Base-by-base conservation (phyloP, 2,329 filamentous ascomycete species). In the Aspergillus puulaauensis region DNA sequence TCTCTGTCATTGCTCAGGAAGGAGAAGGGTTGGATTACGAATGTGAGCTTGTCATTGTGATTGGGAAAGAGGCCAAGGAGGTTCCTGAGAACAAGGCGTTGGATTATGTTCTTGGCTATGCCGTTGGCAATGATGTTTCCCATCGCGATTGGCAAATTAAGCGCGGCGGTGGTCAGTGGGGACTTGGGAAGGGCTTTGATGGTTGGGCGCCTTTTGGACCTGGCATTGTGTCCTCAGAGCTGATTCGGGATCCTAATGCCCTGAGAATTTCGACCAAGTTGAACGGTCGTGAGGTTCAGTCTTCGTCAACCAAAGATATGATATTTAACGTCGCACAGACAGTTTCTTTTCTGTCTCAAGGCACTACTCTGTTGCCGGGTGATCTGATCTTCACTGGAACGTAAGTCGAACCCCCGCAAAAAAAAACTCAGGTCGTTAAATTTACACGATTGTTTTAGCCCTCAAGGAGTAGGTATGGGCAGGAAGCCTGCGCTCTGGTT, bases 101-200 rank as follows among this genome's bases (percentile, higher is more conserved):
- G n/a, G 77, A 87, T 52, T 87, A 90, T 66, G 87, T 93, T 3
- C 78, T 91, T 2, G 90, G 90, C 5, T 93, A 92, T 69, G 81
- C 86, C 2, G 83, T 90, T 35, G 88, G 89, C 54, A 90, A 93
- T 73, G 90, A 93, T 70, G 83, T 93, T n/a, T 90, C 87, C 11
- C 89, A 91, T 74, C 85, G 90, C 41, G 88, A 90, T 63, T 92
- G 88, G 87, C 88, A 91, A 74, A 73, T 90, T 59, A 83, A 86
- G 71, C 82, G 80, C 41, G 87, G 87, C 15, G 86, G 86, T 15
- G 82, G 86, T 1, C 88, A 91, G 74, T 90, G 88, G 87, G 83
- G 81, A 1, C 75, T 90, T 14, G 88, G 88, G 39, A 91, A 91
- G 72, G 86, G 87, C 3, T 91, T 90, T 62, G 88, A 91, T 72